Base-by-base conservation (phyloP, 176 grass and related monocot species). In the Oropetium thomaeum region DNA sequence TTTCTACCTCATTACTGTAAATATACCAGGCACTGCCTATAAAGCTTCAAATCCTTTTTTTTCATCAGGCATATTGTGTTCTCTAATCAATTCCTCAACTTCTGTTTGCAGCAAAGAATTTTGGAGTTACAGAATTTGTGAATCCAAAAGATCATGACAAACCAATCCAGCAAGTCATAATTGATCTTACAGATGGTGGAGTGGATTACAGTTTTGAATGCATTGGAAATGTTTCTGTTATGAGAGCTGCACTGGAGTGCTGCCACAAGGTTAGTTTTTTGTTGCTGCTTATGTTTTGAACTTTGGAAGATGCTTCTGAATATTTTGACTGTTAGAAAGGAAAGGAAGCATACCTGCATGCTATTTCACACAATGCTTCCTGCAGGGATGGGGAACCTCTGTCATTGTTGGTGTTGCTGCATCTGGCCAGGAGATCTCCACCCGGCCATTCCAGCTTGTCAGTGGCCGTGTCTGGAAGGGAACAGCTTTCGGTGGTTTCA, bases 161-260 rank as follows among this genome's bases (percentile, higher is more conserved):
- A 57, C 91, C 96, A 42, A 99, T 95, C 61, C 96, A 99, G 53
- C 96, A 99, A 78, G 91, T 99, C 33, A 54, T 99, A 11, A 51
- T 99, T 58, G 96, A 92, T 67, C 88, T 95, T 67, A 99, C 91
- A 4, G 91, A 99, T 77, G 96, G 91, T 47, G 96, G 91, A 0
- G 91, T 95, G 67, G 96, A 99, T 81, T 99, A 99, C 85, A 99
- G 96, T 82, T 99, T 99, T 70, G 96, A 99, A 70, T 99, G 96
- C 75, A 95, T 99, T 53, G 91, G 96, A 73, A 99, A 99, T 89
- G 91, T 99, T 80, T 86, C 87, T 57, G 67, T 99, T 62, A 99
- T 95, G 91, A 89, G 96, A 37, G 79, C 96, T 81, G 96, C 96
- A 44, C 81, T 99, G 29, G 96, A 99, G 81, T 99, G 96, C 76